Evolutionary conservation across 108 stramenopile species (phyloP), one percentile per base, ranked within the genome.

Genomic region (Fragilaria crotonensis): DNA sequence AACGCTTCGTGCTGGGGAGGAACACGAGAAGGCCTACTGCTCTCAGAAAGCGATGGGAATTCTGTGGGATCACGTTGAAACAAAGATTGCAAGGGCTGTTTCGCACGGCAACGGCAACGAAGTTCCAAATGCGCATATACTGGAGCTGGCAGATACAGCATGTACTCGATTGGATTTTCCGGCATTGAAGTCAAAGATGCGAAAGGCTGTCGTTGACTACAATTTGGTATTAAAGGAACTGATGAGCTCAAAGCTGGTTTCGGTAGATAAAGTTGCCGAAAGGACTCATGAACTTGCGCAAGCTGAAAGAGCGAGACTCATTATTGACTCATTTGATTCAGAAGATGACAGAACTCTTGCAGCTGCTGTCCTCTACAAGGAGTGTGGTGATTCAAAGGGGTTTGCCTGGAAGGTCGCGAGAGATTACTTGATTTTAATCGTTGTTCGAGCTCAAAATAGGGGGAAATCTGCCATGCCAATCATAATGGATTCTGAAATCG

Each of bases 381-480:
- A 26, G 4, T 49, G 19, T 49, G 48, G 21, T 52, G 21, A 25
- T 26, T 52, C 48, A 17, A 49, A 52, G 25, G 2, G 3, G 2
- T 52, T 52, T 52, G 51, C 51, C 3, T 52, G 51, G 51, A 3
- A 52, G 18, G 25, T 52, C 1, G 51, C 51, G 18, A 25, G 25
- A 25, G 51, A 52, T 25, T 52, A 25, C 1, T 4, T 52, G 26
- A 18, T 23, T 26, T 18, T 25, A 2, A 52, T 52, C 26, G 51
- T 52, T 25, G 51, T 41, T 41, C 36, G 36, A 41, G 36, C 36
- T 14, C 36, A 41, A 14, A 41, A 41, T 41, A 14, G 7, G 7
- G 36, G 36, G 11, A 41, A 41, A 7, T 11, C 7, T 7, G 7
- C 36, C 14, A 7, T 41, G 36, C 36, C 36, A 41, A 11, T 11